These are phyloP conservation scores for Ustilago bromivora DNA, from an alignment of 1,284 basidiomycete species.

Conservation along the genomic window DNA sequence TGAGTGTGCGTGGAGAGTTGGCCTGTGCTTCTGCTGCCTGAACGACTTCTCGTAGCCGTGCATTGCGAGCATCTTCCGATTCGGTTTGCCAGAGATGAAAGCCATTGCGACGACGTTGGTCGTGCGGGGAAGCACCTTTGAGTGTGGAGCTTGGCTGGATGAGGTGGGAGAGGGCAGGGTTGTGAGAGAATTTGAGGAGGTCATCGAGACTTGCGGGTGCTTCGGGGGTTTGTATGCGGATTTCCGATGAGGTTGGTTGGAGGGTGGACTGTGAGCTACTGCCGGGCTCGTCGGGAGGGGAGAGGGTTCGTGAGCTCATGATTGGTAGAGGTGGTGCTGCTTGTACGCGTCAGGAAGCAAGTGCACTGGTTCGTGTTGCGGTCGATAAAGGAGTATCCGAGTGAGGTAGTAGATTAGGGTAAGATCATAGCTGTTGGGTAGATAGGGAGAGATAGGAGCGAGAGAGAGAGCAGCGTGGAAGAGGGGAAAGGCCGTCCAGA, in stretches of 20 bases:
- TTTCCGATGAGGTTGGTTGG: background rate
- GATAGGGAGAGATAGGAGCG: background rate
- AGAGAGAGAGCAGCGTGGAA: background rate
- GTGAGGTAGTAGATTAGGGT: background rate
- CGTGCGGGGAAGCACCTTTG: constrained; percentile 27
- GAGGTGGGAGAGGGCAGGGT: constrained; percentile 23
- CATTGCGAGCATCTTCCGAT: constrained; percentile 39
- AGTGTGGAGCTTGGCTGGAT: constrained; percentile 30
- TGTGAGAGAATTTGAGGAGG: constrained; percentile 45
- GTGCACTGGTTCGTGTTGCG: background rate
- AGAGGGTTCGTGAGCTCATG: constrained; percentile 24
- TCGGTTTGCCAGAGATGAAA: constrained; percentile 61
- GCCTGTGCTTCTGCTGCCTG: constrained; percentile 21
- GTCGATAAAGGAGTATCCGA: background rate
- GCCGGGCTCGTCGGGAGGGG: constrained; percentile 12
- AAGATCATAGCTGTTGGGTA: background rate
- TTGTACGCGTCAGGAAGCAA: background rate
- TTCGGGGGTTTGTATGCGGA: constrained; percentile 39
- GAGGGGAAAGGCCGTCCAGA: background rate
- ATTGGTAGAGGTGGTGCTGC: background rate
- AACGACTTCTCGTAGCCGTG: constrained; percentile 25
- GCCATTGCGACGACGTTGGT: constrained; percentile 47
- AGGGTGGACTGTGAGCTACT: constrained; percentile 25
- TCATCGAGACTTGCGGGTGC: constrained; percentile 48
- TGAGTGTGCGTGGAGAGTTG: constrained; percentile 12